Evolutionary conservation across 164 flowering plant genomes (phyloP).

Genomic region (Sextonia rubra): DNA sequence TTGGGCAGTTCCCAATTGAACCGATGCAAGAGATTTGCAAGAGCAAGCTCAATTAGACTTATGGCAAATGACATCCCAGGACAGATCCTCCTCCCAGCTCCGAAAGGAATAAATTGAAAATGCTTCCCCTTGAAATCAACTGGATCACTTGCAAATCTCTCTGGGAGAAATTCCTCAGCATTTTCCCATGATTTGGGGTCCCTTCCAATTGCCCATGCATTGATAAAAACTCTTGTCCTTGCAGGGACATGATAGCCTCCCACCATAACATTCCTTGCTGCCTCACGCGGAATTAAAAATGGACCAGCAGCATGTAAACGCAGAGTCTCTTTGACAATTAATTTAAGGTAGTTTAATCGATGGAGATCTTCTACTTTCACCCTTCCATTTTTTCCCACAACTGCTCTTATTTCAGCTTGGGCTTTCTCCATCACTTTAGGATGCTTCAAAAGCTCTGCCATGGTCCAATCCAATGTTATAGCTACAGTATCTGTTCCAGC

Average conservation of each 20-base stretch:
- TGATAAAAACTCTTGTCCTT: not conserved
- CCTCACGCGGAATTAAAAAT: no score
- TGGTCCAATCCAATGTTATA: not conserved
- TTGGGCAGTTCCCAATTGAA: constrained; percentile 1
- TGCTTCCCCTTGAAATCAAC: not conserved
- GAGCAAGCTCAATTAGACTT: not conserved
- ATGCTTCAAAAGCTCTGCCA: no score
- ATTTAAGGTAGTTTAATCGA: no score
- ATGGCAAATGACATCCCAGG: not conserved
- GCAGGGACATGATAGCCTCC: not conserved
- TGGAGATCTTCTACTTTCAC: no score
- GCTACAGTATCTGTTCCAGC: not conserved
- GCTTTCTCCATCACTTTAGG: no score
- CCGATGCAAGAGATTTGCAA: not conserved
- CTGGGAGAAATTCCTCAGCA: not conserved
- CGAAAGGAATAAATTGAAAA: constrained; percentile 3
- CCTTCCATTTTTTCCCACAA: no score
- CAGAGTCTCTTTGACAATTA: no score
- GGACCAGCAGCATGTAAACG: no score
- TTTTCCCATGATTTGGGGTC: not conserved
- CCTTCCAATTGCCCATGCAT: not conserved
- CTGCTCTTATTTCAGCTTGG: no score
- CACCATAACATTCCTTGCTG: no score
- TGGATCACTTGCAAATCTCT: not conserved
- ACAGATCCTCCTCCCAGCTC: not conserved